Conservation (phyloP, 129 eudicot species). For the Calendula officinalis region DNA sequence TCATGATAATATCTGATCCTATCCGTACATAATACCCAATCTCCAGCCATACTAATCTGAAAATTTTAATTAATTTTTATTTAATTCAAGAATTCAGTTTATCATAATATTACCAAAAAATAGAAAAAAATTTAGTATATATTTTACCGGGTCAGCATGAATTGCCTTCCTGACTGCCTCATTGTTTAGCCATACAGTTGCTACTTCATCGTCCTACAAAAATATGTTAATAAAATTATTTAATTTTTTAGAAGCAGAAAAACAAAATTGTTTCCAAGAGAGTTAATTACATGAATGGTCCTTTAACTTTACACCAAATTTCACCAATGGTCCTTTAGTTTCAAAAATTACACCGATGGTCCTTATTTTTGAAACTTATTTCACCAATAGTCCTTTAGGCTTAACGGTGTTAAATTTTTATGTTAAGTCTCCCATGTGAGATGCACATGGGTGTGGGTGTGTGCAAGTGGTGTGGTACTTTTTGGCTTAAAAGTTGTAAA, state of each 20-base stretch:
- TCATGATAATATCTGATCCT: conserved; percentile 61
- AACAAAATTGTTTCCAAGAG: not conserved
- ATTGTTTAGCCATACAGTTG: conserved; percentile 76
- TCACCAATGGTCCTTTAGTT: no score
- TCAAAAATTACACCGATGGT: no score
- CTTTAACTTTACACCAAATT: no score
- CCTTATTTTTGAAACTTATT: no score
- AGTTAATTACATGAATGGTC: no score
- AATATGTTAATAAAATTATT: not conserved
- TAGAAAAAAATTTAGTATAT: not conserved
- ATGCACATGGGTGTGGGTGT: no score
- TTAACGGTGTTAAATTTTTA: no score
- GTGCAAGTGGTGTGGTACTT: no score
- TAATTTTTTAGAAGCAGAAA: not conserved
- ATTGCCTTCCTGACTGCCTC: conserved; percentile 85
- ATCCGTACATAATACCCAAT: conserved; percentile 76
- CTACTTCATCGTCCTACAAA: conserved; percentile 80
- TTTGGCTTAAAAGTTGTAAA: no score
- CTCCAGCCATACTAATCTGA: conserved; percentile 59
- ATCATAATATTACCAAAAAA: conserved; percentile 7
- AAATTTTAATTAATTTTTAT: not conserved
- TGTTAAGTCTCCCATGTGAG: no score
- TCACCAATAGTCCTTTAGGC: no score
- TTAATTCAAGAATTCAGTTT: not conserved
- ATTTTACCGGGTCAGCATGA: conserved; percentile 81